phyloP scores from a whole-genome alignment of 345 rosid species.

The Laguncularia racemosa region DNA sequence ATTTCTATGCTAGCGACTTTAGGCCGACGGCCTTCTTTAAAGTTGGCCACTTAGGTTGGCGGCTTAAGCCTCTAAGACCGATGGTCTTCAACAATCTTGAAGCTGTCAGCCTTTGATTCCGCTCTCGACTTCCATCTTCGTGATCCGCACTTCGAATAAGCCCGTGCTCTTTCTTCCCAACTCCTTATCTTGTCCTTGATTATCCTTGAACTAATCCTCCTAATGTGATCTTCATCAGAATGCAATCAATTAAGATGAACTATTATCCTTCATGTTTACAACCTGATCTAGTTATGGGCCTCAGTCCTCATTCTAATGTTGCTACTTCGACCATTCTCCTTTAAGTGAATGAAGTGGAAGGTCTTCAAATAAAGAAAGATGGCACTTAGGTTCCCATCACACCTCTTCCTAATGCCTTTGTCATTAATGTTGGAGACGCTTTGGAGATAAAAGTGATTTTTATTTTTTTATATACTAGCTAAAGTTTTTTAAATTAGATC shows the following conservation, averaged over 20 bases:
- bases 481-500: neutral
- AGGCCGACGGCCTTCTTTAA: no score
- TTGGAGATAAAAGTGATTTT: constrained; percentile 4
- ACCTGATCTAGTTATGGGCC: constrained; percentile 29
- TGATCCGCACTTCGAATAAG: no score
- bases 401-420: constrained; percentile 11
- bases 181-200: no score
- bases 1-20: no score
- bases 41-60: no score
- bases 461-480: neutral
- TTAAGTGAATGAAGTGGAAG: constrained; percentile 17
- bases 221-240: no score
- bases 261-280: constrained; percentile 35
- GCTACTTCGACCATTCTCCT: constrained; percentile 9
- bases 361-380: constrained; percentile 15
- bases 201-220: no score
- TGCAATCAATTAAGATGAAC: constrained; percentile 26
- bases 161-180: no score
- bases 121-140: no score
- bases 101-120: no score
- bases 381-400: constrained; percentile 14
- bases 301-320: constrained; percentile 24
- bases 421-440: constrained; percentile 14
- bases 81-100: no score
- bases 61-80: no score